These are phyloP conservation scores for Aspergillus sergii DNA, from an alignment of 2,329 filamentous ascomycete genomes.

Conservation along the genomic window DNA sequence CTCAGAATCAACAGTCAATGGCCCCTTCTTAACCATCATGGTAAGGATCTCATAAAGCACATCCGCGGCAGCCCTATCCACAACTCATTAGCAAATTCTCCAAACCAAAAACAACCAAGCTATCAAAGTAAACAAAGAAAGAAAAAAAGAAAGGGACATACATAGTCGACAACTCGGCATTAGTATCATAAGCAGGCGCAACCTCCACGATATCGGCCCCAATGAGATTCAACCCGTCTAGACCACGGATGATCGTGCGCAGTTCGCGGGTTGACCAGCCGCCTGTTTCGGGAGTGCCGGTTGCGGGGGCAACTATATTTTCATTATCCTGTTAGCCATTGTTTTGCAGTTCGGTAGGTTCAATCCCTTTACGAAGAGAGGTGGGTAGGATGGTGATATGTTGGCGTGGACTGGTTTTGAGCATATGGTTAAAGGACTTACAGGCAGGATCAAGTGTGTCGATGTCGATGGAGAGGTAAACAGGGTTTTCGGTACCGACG, in stretches of 20 bases:
- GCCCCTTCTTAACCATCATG: conserved; percentile 79
- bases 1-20: conserved; percentile 45
- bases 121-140: too few relatives aligned
- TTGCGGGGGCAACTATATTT: conserved; percentile 28
- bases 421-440: background rate
- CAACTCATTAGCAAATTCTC: background rate
- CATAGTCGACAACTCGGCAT: conserved; percentile 58
- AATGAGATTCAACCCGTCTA: conserved; percentile 23
- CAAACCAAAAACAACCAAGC: background rate
- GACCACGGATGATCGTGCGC: conserved; percentile 21
- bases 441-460: conserved; percentile 21
- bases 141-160: conserved; percentile 24
- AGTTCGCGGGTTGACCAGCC: conserved; percentile 27
- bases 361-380: background rate
- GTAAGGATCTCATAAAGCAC: conserved; percentile 77
- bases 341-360: too few relatives aligned
- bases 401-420: background rate
- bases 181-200: conserved; percentile 46
- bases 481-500: conserved; percentile 23
- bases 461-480: conserved; percentile 38
- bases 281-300: conserved; percentile 28
- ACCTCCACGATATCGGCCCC: conserved; percentile 41
- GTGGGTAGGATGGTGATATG: background rate
- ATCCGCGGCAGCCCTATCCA: conserved; percentile 51
- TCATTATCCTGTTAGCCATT: too few relatives aligned